Conservation (phyloP, 805 yeast genomes). For the Kodamaea lidongshanica region DNA sequence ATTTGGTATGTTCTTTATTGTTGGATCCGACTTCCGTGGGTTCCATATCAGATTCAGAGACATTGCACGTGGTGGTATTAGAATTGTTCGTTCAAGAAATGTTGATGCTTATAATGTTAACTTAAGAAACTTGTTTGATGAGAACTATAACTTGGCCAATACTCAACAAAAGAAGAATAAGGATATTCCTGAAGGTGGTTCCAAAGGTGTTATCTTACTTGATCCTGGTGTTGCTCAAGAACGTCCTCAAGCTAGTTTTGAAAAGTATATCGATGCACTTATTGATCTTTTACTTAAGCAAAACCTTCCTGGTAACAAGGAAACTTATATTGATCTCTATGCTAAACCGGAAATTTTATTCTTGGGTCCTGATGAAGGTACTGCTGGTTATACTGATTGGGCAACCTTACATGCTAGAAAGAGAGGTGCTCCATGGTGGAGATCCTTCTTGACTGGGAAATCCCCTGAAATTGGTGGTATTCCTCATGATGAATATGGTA, state of each 20-base stretch:
- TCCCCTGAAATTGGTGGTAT: slow-evolving; percentile 90
- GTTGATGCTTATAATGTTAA: slow-evolving; percentile 80
- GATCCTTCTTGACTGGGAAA: slow-evolving; percentile 95
- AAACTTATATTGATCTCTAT: slow-evolving; percentile 76
- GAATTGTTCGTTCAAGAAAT: slow-evolving; percentile 85
- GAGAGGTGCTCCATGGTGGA: slow-evolving; percentile 98
- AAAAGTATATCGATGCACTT: slow-evolving; percentile 87
- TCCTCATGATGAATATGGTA: slow-evolving; percentile 96
- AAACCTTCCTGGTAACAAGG: slow-evolving; percentile 68
- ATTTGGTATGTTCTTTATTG: slow-evolving; percentile 90
- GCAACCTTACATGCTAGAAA: slow-evolving; percentile 88
- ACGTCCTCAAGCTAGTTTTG: slow-evolving; percentile 77
- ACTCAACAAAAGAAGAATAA: slow-evolving; percentile 96
- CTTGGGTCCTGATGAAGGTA: slow-evolving; percentile 99
- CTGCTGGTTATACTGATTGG: slow-evolving; percentile 95
- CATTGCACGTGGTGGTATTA: slow-evolving; percentile 96
- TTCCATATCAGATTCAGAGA: slow-evolving; percentile 96
- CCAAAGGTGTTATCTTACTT: slow-evolving; percentile 90
- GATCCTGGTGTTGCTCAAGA: slow-evolving; percentile 74
- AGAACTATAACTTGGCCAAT: slow-evolving; percentile 89
- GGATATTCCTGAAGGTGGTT: slow-evolving; percentile 98
- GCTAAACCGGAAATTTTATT: slow-evolving; percentile 83
- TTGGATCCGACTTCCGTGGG: slow-evolving; percentile 95
- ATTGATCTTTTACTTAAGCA: slow-evolving; percentile 77
- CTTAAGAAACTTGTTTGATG: slow-evolving; percentile 86